Percentiles rank a stretch among this genome's conserved stretches.
phyloP scores from a whole-genome alignment of 108 stramenopile genomes.

The Pseudonitzschia pungens region DNA sequence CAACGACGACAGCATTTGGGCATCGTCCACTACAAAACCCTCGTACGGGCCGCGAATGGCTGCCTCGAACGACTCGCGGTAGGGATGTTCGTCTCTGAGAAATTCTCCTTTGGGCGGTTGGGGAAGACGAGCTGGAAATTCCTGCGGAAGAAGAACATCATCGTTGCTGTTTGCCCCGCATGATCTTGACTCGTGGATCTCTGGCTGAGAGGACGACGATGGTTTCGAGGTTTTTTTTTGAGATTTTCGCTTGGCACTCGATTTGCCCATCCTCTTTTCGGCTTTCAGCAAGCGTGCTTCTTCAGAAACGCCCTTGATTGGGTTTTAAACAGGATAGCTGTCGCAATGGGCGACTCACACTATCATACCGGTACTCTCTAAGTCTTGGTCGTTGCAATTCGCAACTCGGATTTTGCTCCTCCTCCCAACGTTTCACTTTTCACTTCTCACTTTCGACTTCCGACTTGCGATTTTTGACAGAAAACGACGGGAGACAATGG shows the following conservation, averaged over 20 bases:
- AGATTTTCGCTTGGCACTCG: slow-evolving; percentile 1
- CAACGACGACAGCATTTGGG: background rate
- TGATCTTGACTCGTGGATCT: background rate
- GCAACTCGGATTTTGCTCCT: too few relatives aligned
- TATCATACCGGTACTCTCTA: too few relatives aligned
- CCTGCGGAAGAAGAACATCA: slow-evolving; percentile 6
- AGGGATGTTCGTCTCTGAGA: slow-evolving; percentile 31
- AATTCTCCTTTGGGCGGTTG: slow-evolving; percentile 22
- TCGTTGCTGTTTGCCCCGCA: background rate
- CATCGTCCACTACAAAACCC: slow-evolving; percentile 48
- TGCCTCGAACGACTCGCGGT: slow-evolving; percentile 36
- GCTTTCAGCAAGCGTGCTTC: too few relatives aligned
- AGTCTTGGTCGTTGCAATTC: too few relatives aligned
- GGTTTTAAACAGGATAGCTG: too few relatives aligned
- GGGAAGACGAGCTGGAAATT: slow-evolving; percentile 23
- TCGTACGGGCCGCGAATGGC: slow-evolving; percentile 51
- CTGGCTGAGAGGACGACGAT: background rate
- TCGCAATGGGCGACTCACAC: too few relatives aligned
- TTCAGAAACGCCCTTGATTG: too few relatives aligned
- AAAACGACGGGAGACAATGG: too few relatives aligned
- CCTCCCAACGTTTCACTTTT: too few relatives aligned
- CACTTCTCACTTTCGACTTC: too few relatives aligned
- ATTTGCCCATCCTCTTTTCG: slow-evolving; percentile 3
- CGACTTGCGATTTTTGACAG: too few relatives aligned
- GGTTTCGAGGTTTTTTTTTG: background rate